These are phyloP conservation scores for Colletotrichum limetticola DNA, from an alignment of 2,329 filamentous ascomycete species.

Conservation along the genomic window DNA sequence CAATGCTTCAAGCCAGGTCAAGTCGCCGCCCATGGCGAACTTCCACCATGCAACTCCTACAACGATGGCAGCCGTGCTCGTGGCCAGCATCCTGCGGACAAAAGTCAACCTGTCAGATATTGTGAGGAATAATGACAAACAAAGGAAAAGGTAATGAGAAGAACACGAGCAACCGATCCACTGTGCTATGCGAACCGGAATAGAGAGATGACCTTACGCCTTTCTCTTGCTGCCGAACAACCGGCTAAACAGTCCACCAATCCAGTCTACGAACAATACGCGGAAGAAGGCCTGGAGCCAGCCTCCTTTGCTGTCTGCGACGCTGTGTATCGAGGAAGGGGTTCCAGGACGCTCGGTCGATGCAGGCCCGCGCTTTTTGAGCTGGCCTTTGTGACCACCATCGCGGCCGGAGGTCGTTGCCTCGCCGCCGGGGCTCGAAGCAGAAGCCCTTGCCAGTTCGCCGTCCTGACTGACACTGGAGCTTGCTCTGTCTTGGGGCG, in stretches of 20 bases:
- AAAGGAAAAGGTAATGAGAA: slow-evolving; percentile 1
- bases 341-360: slow-evolving; percentile 34
- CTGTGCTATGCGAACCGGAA: slow-evolving; percentile 9
- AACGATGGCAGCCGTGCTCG: slow-evolving; percentile 33
- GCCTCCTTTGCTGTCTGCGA: slow-evolving; percentile 37
- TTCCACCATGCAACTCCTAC: slow-evolving; percentile 33
- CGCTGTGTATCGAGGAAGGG: slow-evolving; percentile 37
- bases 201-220: slow-evolving; percentile 32
- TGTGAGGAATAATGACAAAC: slow-evolving; percentile 20
- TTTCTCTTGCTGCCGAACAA: slow-evolving; percentile 36
- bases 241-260: slow-evolving; percentile 46
- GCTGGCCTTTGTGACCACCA: slow-evolving; percentile 18
- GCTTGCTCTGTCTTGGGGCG: slow-evolving; percentile 19
- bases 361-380: slow-evolving; percentile 34
- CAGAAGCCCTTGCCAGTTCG: background rate
- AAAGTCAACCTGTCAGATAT: slow-evolving; percentile 36
- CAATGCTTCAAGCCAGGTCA: slow-evolving; percentile 11
- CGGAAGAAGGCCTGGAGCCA: slow-evolving; percentile 49
- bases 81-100: slow-evolving; percentile 32
- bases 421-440: background rate
- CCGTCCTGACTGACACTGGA: slow-evolving; percentile 3
- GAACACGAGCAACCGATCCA: background rate
- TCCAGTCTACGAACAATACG: slow-evolving; percentile 51
- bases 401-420: slow-evolving; percentile 9
- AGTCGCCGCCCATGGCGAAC: slow-evolving; percentile 15